Evolutionary conservation across 306 rosid species (phyloP).

Genomic region (Cicer bijugum): DNA sequence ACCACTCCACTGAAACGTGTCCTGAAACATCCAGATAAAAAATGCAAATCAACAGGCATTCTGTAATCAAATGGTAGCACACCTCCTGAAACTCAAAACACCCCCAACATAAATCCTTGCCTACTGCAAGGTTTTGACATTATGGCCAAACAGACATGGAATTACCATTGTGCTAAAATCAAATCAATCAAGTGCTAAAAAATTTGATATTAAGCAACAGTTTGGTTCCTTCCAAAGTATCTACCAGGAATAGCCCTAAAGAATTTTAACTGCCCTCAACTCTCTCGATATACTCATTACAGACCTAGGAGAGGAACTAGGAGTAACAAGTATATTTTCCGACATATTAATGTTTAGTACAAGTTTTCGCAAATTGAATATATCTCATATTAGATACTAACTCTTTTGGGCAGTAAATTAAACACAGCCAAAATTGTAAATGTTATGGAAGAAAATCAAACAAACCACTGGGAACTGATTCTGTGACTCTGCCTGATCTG

Average conservation of each 20-base stretch:
- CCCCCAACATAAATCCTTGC: conserved; percentile 3
- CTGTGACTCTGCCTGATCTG: conserved; percentile 57
- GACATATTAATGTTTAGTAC: background rate
- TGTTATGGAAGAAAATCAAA: conserved; percentile 34
- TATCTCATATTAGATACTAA: conserved; percentile 33
- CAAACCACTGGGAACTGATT: conserved; percentile 62
- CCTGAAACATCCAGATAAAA: conserved; percentile 61
- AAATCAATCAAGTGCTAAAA: conserved; percentile 20
- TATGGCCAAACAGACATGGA: conserved; percentile 21
- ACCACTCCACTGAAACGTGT: conserved; percentile 82
- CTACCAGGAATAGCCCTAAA: conserved; percentile 17
- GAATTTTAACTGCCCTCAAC: conserved; percentile 27
- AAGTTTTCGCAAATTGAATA: conserved; percentile 21
- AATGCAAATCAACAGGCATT: conserved; percentile 17
- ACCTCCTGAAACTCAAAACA: conserved; percentile 27
- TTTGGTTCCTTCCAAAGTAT: conserved; percentile 35
- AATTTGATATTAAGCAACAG: conserved; percentile 25
- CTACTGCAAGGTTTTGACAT: conserved; percentile 28
- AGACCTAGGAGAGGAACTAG: conserved; percentile 25
- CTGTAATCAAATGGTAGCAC: conserved; percentile 11
- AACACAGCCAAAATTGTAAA: conserved; percentile 35
- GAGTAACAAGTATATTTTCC: conserved; percentile 14
- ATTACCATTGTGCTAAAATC: conserved; percentile 20
- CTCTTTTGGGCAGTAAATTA: conserved; percentile 17
- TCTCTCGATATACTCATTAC: conserved; percentile 26